Evolutionary conservation across 768 basidiomycete species (phyloP).

Genomic region (Boletus rex-veris): DNA sequence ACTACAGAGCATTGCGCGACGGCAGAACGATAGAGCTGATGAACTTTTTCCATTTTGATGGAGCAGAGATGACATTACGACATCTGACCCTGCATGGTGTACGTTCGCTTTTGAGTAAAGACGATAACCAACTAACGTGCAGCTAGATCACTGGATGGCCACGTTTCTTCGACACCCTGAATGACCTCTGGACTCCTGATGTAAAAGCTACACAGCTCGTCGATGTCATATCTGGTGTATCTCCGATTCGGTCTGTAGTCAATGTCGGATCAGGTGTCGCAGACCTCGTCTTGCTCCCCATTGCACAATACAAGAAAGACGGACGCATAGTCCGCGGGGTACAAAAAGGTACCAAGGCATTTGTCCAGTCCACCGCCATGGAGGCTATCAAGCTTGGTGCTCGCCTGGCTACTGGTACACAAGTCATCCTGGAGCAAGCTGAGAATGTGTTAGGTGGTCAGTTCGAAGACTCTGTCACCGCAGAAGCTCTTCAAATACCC

Average conservation of each 20-base stretch:
- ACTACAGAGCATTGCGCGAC: conserved; percentile 85
- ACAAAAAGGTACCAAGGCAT: conserved; percentile 90
- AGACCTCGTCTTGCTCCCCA: conserved; percentile 91
- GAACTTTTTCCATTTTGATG: conserved; percentile 99
- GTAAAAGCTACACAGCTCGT: conserved; percentile 98
- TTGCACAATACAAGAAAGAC: conserved; percentile 97
- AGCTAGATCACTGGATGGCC: conserved; percentile 91
- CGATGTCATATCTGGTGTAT: conserved; percentile 94
- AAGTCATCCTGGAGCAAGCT: conserved; percentile 94
- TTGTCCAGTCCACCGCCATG: conserved; percentile 90
- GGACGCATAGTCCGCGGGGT: conserved; percentile 88
- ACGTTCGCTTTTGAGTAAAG: conserved; percentile 32
- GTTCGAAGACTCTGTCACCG: conserved; percentile 60
- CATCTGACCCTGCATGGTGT: conserved; percentile 92
- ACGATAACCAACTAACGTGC: conserved; percentile 8
- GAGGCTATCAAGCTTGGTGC: conserved; percentile 96
- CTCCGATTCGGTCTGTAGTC: conserved; percentile 94
- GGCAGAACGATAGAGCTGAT: conserved; percentile 95
- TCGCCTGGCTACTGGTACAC: conserved; percentile 91
- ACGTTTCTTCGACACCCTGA: conserved; percentile 83
- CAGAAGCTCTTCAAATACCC: conserved; percentile 59
- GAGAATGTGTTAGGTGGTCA: conserved; percentile 85
- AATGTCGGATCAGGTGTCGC: conserved; percentile 97
- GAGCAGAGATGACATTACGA: conserved; percentile 94
- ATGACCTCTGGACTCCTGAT: conserved; percentile 98